Percentiles rank a stretch among this genome's conserved stretches.
Conservation (phyloP, 352 stramenopile species). For the Phytophthora capsici region DNA sequence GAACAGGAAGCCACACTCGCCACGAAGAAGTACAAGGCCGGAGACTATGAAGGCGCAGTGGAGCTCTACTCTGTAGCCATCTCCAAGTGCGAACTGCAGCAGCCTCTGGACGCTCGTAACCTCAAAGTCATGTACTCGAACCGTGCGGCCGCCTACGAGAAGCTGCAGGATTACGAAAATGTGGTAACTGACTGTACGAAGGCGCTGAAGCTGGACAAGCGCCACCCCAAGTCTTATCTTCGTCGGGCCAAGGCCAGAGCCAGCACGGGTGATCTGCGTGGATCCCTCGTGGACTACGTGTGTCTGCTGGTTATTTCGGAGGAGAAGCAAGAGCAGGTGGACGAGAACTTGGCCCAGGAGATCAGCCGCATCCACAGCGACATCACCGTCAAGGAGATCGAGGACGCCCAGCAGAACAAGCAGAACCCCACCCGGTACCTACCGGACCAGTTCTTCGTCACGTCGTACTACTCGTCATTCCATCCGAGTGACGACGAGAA, state of each 20-base stretch:
- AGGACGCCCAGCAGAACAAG: conserved; percentile 64
- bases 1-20: conserved; percentile 73
- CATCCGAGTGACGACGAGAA: conserved; percentile 81
- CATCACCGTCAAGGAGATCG: conserved; percentile 73
- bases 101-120: conserved; percentile 72
- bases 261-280: conserved; percentile 49
- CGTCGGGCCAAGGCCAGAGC: conserved; percentile 77
- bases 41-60: conserved; percentile 68
- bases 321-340: conserved; percentile 77
- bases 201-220: conserved; percentile 68
- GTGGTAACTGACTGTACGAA: conserved; percentile 72
- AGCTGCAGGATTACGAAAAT: conserved; percentile 63
- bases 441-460: conserved; percentile 85
- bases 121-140: conserved; percentile 90
- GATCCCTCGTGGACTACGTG: conserved; percentile 82
- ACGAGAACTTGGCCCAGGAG: conserved; percentile 70
- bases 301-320: conserved; percentile 82
- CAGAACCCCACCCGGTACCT: conserved; percentile 65
- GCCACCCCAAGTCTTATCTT: conserved; percentile 80
- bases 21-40: conserved; percentile 84
- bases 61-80: conserved; percentile 78
- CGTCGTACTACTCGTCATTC: conserved; percentile 89
- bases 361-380: conserved; percentile 82
- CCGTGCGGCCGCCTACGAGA: conserved; percentile 76
- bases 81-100: conserved; percentile 55